Evolutionary conservation across 257 asterid genomes (phyloP), one percentile per base, ranked within the genome.

Genomic region (Solanum etuberosum): DNA sequence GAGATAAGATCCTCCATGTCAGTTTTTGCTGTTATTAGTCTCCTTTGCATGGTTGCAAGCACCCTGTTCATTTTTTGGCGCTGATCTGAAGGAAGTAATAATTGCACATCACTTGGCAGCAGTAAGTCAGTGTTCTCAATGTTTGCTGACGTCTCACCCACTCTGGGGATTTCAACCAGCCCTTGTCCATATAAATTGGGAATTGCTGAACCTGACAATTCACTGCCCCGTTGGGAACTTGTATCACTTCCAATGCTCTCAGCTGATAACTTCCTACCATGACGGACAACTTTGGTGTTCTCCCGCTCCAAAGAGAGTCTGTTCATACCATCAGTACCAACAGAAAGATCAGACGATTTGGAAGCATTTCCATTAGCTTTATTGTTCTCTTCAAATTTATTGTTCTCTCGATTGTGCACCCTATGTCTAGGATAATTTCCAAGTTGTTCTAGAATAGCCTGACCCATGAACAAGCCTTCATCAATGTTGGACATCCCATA

Each of bases 1-100:
- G 99, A 94, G 81, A 95, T 92, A 84, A 97, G 98, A 96, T 97
- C 99, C 94, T 97, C 99, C 99, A 96, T 97, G 88, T 97, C 99
- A 80, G 98, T 94, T 91, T 92, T 97, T 77, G 99, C 94, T 37
- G 98, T 93, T 46, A 88, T 88, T 90, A 97, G 90, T 89, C 98
- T 92, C 90, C 94, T 93, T 89, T 96, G 98, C 97, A 94, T 88
- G 70, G 94, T 93, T 38, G 87, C 86, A 68, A 97, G 97, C 77
- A 93, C 90, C 87, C 95, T 91, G 87, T 92, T 94, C 97, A 96
- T 84, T 90, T 93, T 97, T 87, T 93, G 98, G 86, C 98, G 96
- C 88, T 97, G 98, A 91, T 96, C 95, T 89, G 87, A 90, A 9
- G 99, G 99, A 88, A 97, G 88, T 90, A 95, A 87, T 86, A 96